Percentiles rank a stretch among this genome's conserved stretches.
These are phyloP conservation scores for Quercus glauca DNA, from an alignment of 306 rosid species.

Conservation along the genomic window DNA sequence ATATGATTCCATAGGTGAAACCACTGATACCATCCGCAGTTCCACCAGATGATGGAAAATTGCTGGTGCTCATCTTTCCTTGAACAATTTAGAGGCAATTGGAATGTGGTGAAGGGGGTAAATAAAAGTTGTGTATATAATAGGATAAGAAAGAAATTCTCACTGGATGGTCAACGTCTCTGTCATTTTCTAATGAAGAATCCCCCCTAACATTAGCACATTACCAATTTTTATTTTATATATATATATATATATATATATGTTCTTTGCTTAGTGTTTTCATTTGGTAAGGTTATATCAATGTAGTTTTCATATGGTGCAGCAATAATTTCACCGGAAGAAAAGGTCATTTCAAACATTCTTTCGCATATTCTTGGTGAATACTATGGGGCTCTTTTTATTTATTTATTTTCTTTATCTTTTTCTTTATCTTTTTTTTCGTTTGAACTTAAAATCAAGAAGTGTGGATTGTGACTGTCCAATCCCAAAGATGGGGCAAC, in stretches of 20 bases:
- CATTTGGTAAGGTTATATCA: too few relatives aligned
- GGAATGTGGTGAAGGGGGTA: neutral
- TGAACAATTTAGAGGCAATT: neutral
- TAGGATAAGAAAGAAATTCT: neutral
- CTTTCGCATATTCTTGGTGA: too few relatives aligned
- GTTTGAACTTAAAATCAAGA: too few relatives aligned
- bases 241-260: neutral
- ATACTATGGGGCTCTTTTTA: too few relatives aligned
- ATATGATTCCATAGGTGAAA: conserved; percentile 4
- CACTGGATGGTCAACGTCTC: neutral
- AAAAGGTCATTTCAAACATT: too few relatives aligned
- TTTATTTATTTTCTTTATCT: too few relatives aligned
- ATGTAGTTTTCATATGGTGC: too few relatives aligned
- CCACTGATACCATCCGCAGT: neutral
- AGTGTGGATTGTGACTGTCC: too few relatives aligned
- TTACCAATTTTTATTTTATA: neutral
- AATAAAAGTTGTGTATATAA: neutral
- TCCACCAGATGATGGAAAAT: neutral
- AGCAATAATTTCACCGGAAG: too few relatives aligned
- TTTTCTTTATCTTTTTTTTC: too few relatives aligned
- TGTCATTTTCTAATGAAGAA: neutral
- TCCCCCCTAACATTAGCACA: neutral
- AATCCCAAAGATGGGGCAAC: too few relatives aligned
- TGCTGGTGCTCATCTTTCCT: neutral
- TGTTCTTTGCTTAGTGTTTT: too few relatives aligned